Evolutionary conservation across 1,284 basidiomycete species (phyloP).

Genomic region (Wolfiporia cocos): DNA sequence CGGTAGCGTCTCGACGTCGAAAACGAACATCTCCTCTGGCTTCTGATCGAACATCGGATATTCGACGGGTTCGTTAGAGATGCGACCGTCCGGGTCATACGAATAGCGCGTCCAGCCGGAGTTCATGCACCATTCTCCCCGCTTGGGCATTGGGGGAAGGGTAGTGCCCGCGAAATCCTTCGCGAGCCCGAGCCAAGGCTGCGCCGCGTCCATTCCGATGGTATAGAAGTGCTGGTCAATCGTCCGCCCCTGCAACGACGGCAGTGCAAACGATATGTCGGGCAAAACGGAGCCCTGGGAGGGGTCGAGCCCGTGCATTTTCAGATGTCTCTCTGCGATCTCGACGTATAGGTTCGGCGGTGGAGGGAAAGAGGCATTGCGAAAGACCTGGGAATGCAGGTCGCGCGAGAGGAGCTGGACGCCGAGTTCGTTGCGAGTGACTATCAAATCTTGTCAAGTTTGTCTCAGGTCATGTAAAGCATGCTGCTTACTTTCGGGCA

Average conservation of each 20-base stretch:
- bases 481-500: no score
- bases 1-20: conserved; percentile 95
- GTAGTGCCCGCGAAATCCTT: conserved; percentile 49
- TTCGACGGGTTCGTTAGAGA: conserved; percentile 57
- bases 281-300: conserved; percentile 77
- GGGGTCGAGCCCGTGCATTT: conserved; percentile 75
- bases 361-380: conserved; percentile 56
- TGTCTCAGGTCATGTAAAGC: no score
- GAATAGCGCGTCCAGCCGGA: conserved; percentile 93
- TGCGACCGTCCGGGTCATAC: conserved; percentile 56
- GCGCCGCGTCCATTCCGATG: conserved; percentile 66
- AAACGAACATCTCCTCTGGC: conserved; percentile 74
- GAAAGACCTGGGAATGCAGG: conserved; percentile 84
- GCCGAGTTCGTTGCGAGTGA: conserved; percentile 80
- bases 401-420: conserved; percentile 86
- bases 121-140: conserved; percentile 70
- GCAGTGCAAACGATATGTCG: conserved; percentile 78
- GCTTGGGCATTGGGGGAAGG: conserved; percentile 63
- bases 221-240: conserved; percentile 89
- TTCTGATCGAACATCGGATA: conserved; percentile 53
- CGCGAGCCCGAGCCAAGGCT: conserved; percentile 82
- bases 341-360: conserved; percentile 61
- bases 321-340: conserved; percentile 78
- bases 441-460: no score
- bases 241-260: conserved; percentile 76